Conservation (phyloP, 1,284 basidiomycete genomes). For the Apiotrichum sp. region DNA sequence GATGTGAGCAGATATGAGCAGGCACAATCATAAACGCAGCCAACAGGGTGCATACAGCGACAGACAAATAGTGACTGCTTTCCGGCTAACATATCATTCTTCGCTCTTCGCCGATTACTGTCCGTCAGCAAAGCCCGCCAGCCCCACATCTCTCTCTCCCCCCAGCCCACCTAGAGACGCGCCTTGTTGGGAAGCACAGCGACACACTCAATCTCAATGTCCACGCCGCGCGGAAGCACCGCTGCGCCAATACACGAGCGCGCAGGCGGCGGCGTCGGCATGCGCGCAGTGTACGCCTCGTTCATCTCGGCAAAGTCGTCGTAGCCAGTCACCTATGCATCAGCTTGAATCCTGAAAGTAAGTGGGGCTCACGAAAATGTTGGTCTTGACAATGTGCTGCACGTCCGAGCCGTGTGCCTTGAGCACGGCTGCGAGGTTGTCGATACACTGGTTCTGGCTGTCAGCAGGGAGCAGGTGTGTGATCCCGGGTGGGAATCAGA, state of each 20-base stretch:
- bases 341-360: neutral
- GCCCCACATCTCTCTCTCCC: too few species aligned
- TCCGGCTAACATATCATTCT: too few species aligned
- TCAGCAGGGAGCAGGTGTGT: too few species aligned
- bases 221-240: slow-evolving; percentile 54
- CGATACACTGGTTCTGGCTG: slow-evolving; percentile 53
- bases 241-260: slow-evolving; percentile 60
- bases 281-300: slow-evolving; percentile 21
- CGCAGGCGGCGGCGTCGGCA: slow-evolving; percentile 52
- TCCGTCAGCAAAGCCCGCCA: too few species aligned
- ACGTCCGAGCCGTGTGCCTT: slow-evolving; percentile 57
- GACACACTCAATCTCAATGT: slow-evolving; percentile 60
- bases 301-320: slow-evolving; percentile 28
- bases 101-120: too few species aligned
- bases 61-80: too few species aligned
- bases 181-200: slow-evolving; percentile 40
- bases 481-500: too few species aligned
- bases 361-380: slow-evolving; percentile 52
- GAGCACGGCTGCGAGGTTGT: slow-evolving; percentile 58
- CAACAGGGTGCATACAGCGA: too few species aligned
- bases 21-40: too few species aligned
- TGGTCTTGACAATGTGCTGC: slow-evolving; percentile 58
- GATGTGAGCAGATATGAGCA: too few species aligned
- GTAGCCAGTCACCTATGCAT: slow-evolving; percentile 29
- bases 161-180: slow-evolving; percentile 14